Conservation (phyloP, 441 rosid genomes). For the Populus tomentosa region DNA sequence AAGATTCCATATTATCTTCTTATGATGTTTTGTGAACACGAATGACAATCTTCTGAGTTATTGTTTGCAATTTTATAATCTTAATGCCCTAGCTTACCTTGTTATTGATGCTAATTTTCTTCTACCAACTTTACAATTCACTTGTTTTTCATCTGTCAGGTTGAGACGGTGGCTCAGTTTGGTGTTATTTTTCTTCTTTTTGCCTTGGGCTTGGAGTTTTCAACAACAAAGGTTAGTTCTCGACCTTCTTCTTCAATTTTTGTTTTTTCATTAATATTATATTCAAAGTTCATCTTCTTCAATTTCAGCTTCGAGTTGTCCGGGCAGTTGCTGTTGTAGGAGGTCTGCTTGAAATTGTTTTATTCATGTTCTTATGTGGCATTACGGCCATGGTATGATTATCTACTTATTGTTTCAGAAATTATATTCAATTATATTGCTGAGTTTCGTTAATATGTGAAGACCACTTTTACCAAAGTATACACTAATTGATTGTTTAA, state of each 20-base stretch:
- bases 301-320: constrained; percentile 82
- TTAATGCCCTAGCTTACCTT: neutral
- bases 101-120: constrained; percentile 2
- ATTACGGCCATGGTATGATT: constrained; percentile 62
- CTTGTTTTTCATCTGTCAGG: constrained; percentile 30
- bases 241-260: neutral
- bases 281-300: constrained; percentile 11
- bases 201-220: constrained; percentile 90
- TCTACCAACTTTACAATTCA: neutral
- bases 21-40: neutral
- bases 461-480: neutral
- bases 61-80: neutral
- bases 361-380: constrained; percentile 91
- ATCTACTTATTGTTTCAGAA: constrained; percentile 12
- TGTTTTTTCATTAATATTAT: constrained; percentile 6
- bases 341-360: constrained; percentile 83
- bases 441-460: neutral
- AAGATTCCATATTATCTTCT: neutral
- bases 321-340: constrained; percentile 92
- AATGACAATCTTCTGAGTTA: neutral
- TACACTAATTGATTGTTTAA: neutral
- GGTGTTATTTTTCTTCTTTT: constrained; percentile 96
- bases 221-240: constrained; percentile 59
- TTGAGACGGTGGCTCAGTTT: constrained; percentile 96
- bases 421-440: neutral